These are phyloP conservation scores for Didymella pinodella DNA, from an alignment of 2,329 filamentous ascomycete genomes.

Conservation along the genomic window DNA sequence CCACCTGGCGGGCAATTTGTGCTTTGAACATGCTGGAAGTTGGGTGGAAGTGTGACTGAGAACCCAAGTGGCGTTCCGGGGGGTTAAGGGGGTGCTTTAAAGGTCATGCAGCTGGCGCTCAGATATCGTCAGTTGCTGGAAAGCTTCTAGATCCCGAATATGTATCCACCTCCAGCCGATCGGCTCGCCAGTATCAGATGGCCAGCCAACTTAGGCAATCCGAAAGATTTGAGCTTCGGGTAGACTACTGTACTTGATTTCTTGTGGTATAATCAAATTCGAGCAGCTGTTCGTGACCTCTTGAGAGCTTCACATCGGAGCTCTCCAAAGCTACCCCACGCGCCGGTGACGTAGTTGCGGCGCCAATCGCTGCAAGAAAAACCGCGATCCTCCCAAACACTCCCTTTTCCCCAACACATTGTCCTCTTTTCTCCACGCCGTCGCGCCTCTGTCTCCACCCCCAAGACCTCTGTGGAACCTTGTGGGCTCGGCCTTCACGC, in stretches of 20 bases:
- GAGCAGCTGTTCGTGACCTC: constrained; percentile 22
- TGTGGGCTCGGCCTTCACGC: constrained; percentile 7
- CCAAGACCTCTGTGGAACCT: constrained; percentile 28
- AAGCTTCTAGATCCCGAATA: constrained; percentile 19
- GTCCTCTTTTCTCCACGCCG: constrained; percentile 35
- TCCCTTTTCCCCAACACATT: constrained; percentile 22
- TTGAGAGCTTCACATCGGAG: constrained; percentile 8
- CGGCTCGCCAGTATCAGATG: constrained; percentile 23
- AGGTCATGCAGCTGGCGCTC: constrained; percentile 18
- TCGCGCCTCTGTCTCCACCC: constrained; percentile 28
- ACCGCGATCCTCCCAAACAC: constrained; percentile 20
- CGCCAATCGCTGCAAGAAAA: constrained; percentile 30
- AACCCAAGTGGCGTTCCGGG: not conserved
- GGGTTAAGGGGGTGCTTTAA: constrained; percentile 14
- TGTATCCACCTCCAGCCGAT: constrained; percentile 18
- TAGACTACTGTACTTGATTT: not conserved
- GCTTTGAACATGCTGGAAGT: constrained; percentile 44
- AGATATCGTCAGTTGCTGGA: constrained; percentile 23
- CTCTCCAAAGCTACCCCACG: constrained; percentile 33
- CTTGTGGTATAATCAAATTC: constrained; percentile 22
- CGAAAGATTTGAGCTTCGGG: not conserved
- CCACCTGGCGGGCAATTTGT: constrained; percentile 42
- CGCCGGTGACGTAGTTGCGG: constrained; percentile 36
- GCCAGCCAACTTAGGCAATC: constrained; percentile 3
- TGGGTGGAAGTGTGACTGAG: not conserved